Conservation (phyloP, 768 basidiomycete species). For the Naganishia vishniacii region DNA sequence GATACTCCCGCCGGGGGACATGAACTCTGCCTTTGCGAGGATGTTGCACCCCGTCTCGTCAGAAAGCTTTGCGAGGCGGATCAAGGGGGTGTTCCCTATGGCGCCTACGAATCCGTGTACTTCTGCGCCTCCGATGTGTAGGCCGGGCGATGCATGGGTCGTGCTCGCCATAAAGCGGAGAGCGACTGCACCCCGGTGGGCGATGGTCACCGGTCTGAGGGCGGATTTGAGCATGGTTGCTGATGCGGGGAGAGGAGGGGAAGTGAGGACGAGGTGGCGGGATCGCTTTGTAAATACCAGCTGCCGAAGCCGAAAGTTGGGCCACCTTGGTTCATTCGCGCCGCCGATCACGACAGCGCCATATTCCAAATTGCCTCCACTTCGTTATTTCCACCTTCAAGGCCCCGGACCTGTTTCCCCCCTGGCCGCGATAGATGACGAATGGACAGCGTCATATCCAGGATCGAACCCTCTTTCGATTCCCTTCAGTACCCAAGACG, state of each 20-base stretch:
- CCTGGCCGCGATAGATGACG: too few relatives aligned
- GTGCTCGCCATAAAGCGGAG: slow-evolving; percentile 11
- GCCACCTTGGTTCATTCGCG: too few relatives aligned
- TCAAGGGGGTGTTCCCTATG: slow-evolving; percentile 84
- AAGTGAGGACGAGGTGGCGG: not conserved
- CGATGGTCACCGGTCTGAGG: slow-evolving; percentile 7
- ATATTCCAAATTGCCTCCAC: too few relatives aligned
- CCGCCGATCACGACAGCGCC: not conserved
- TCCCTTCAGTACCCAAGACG: too few relatives aligned
- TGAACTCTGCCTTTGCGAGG: slow-evolving; percentile 94
- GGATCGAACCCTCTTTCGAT: too few relatives aligned
- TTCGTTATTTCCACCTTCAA: too few relatives aligned
- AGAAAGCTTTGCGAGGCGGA: slow-evolving; percentile 73
- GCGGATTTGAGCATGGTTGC: slow-evolving; percentile 24
- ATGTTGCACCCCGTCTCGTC: slow-evolving; percentile 76
- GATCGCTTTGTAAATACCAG: too few relatives aligned
- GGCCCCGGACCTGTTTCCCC: too few relatives aligned
- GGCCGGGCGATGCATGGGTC: not conserved
- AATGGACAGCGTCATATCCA: too few relatives aligned
- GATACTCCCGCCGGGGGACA: slow-evolving; percentile 95
- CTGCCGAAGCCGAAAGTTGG: too few relatives aligned
- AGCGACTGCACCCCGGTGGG: not conserved
- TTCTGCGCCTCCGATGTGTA: slow-evolving; percentile 32
- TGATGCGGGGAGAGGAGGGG: not conserved
- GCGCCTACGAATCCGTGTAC: slow-evolving; percentile 74